These are phyloP conservation scores for Porogramme epimiltina DNA, from an alignment of 1,284 basidiomycete species.

Conservation along the genomic window DNA sequence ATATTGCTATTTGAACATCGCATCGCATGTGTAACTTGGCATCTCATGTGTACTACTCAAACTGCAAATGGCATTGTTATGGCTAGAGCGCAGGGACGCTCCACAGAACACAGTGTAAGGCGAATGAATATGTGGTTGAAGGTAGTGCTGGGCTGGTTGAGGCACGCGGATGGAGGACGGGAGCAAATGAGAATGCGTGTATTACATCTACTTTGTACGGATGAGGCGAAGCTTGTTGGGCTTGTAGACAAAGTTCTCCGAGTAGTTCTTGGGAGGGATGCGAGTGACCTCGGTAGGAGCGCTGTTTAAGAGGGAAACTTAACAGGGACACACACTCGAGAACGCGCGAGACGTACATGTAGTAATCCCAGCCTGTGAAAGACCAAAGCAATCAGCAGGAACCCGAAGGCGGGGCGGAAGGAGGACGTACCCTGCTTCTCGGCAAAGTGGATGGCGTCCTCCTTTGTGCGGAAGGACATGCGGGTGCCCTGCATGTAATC, in stretches of 20 bases:
- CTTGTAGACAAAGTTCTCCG: slow-evolving; percentile 89
- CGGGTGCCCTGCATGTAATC: slow-evolving; percentile 97
- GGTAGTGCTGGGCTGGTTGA: too few relatives aligned
- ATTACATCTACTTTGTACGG: slow-evolving; percentile 83
- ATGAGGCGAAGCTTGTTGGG: slow-evolving; percentile 82
- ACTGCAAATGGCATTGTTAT: too few relatives aligned
- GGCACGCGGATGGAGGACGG: background rate
- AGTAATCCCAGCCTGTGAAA: slow-evolving; percentile 74
- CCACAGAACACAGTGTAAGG: too few relatives aligned
- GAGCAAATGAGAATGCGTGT: background rate
- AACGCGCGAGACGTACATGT: slow-evolving; percentile 56
- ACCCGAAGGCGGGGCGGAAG: background rate
- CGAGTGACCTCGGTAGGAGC: slow-evolving; percentile 70
- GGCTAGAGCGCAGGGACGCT: too few relatives aligned
- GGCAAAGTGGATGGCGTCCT: slow-evolving; percentile 93
- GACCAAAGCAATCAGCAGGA: slow-evolving; percentile 2
- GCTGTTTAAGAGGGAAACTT: slow-evolving; percentile 42
- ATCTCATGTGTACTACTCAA: background rate
- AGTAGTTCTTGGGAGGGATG: slow-evolving; percentile 90
- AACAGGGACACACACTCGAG: background rate
- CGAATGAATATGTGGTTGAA: too few relatives aligned
- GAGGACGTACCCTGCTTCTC: slow-evolving; percentile 79
- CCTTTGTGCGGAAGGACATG: slow-evolving; percentile 85
- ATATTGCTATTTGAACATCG: slow-evolving; percentile 11
- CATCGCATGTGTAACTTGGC: slow-evolving; percentile 1